Conservation (phyloP, 805 yeast genomes). For the Helenozyma baotianmanensis region DNA sequence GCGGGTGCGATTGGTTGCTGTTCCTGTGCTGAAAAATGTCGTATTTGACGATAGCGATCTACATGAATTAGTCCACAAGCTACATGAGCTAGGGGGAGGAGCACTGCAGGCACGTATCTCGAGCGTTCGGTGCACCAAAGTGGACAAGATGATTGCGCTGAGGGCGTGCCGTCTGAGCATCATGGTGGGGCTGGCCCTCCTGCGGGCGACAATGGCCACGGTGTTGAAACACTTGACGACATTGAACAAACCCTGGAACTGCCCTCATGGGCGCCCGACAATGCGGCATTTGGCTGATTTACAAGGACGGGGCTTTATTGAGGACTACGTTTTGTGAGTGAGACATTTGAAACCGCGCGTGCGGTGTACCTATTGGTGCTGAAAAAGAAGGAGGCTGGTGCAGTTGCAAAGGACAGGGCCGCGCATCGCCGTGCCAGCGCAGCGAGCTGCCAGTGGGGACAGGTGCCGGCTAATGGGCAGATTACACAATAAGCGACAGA, state of each 20-base stretch:
- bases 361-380: too few species aligned
- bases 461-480: too few species aligned
- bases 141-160: slow-evolving; percentile 84
- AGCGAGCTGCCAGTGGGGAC: too few species aligned
- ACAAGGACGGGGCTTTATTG: slow-evolving; percentile 12
- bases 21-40: slow-evolving; percentile 71
- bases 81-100: slow-evolving; percentile 43
- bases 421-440: too few species aligned
- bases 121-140: slow-evolving; percentile 58
- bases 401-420: too few species aligned
- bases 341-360: too few species aligned
- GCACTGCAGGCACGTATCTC: background rate
- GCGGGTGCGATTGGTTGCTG: slow-evolving; percentile 49
- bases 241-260: slow-evolving; percentile 91
- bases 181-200: slow-evolving; percentile 83
- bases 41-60: slow-evolving; percentile 68
- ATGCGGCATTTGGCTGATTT: slow-evolving; percentile 81
- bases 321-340: slow-evolving; percentile 10
- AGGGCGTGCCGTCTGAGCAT: slow-evolving; percentile 91
- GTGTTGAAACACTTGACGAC: slow-evolving; percentile 65
- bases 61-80: slow-evolving; percentile 66
- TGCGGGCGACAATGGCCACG: slow-evolving; percentile 52
- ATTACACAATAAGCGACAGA: too few species aligned
- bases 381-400: too few species aligned
- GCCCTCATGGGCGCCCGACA: slow-evolving; percentile 98